phyloP scores from a whole-genome alignment of 2,329 filamentous ascomycete species.

The Thelonectria blattea region DNA sequence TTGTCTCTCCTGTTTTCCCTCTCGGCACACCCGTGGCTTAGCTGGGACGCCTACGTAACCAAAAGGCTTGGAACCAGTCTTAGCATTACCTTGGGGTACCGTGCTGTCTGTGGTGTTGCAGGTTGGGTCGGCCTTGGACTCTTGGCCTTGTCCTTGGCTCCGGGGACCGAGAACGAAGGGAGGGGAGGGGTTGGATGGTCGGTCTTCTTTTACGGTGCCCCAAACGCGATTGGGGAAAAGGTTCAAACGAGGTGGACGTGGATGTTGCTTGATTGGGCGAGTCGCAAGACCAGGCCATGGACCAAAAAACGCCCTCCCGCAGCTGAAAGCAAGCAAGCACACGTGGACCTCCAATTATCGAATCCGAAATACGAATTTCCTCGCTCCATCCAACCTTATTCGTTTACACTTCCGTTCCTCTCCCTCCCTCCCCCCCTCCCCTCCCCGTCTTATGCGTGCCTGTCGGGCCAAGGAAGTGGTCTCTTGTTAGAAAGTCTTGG shows the following conservation, averaged over 20 bases:
- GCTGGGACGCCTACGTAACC: not conserved
- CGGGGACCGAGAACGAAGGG: not conserved
- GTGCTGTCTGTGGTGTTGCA: not conserved
- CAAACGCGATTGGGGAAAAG: not conserved
- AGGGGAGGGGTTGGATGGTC: too few species aligned
- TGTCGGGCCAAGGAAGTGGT: not conserved
- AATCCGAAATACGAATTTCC: conserved; percentile 38
- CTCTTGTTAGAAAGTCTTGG: not conserved
- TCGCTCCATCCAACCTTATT: conserved; percentile 22
- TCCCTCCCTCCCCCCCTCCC: not conserved
- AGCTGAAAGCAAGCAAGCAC: conserved; percentile 12
- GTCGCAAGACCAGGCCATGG: conserved; percentile 1
- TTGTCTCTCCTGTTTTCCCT: not conserved
- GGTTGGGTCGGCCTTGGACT: not conserved
- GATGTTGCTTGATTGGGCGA: conserved; percentile 17
- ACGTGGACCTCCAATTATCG: conserved; percentile 22
- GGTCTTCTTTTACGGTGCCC: not conserved
- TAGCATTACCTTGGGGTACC: too few species aligned
- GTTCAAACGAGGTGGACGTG: not conserved
- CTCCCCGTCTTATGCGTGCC: not conserved
- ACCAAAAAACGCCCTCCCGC: conserved; percentile 10
- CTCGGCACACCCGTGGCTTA: not conserved
- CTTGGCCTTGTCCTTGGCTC: not conserved
- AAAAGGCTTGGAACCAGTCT: not conserved
- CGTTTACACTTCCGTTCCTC: not conserved